These are phyloP conservation scores for Ceratocystis albifundus DNA, from an alignment of 2,329 filamentous ascomycete genomes.

Conservation along the genomic window DNA sequence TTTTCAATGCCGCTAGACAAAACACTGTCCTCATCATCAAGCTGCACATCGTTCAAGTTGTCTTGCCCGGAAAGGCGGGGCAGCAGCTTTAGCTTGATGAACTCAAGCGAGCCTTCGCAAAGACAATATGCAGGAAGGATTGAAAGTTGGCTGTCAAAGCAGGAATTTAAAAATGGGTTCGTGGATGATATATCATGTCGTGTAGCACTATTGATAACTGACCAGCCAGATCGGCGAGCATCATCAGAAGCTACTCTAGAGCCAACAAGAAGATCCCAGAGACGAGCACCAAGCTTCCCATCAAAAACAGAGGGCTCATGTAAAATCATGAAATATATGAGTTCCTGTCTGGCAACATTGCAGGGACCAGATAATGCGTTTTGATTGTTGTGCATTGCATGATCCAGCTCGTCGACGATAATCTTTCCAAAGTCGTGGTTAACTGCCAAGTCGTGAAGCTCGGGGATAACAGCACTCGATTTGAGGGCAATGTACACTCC, in stretches of 20 bases:
- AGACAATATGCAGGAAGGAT: constrained; percentile 46
- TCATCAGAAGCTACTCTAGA: constrained; percentile 45
- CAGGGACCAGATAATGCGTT: constrained; percentile 36
- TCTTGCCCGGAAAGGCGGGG: constrained; percentile 34
- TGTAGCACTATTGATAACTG: constrained; percentile 44
- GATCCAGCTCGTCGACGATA: constrained; percentile 53
- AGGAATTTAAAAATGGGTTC: constrained; percentile 46
- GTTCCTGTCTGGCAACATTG: constrained; percentile 45
- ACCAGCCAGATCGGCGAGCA: constrained; percentile 59
- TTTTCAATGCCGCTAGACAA: constrained; percentile 51
- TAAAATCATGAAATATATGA: constrained; percentile 47
- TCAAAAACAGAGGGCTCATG: constrained; percentile 52
- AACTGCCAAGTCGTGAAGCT: constrained; percentile 46
- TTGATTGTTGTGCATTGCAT: constrained; percentile 37
- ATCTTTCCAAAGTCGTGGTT: constrained; percentile 52
- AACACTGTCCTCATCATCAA: constrained; percentile 43
- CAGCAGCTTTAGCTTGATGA: constrained; percentile 44
- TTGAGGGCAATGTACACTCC: constrained; percentile 45
- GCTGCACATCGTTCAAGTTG: constrained; percentile 34
- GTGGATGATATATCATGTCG: constrained; percentile 32
- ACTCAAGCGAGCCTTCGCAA: constrained; percentile 50
- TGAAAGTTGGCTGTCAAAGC: constrained; percentile 47
- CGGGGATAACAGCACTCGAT: constrained; percentile 34
- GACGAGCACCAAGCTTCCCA: constrained; percentile 45
- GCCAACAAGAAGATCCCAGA: constrained; percentile 68